Conservation (phyloP, 306 rosid species). For the Delonix regia region DNA sequence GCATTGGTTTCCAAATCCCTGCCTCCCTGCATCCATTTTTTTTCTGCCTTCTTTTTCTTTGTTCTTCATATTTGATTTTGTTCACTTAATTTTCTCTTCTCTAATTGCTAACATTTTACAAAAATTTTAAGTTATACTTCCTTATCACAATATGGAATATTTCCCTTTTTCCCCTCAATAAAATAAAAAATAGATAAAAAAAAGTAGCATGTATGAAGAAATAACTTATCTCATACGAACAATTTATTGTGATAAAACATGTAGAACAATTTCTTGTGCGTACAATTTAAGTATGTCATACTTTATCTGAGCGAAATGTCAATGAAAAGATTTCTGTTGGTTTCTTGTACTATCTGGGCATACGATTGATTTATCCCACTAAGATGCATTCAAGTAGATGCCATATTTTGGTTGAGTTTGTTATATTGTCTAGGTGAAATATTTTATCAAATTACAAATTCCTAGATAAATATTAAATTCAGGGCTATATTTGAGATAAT, state of each 20-base stretch:
- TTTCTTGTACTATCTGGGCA: constrained; percentile 18
- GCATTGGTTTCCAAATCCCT: background rate
- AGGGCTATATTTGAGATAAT: constrained; percentile 21
- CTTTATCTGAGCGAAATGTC: background rate
- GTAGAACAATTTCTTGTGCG: background rate
- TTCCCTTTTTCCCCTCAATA: background rate
- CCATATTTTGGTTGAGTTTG: constrained; percentile 8
- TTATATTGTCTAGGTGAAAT: background rate
- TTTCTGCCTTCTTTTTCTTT: background rate
- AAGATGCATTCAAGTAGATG: constrained; percentile 6
- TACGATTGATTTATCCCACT: constrained; percentile 10
- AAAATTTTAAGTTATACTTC: background rate
- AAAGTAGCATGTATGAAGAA: background rate
- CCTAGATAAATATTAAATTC: background rate
- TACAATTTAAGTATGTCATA: constrained; percentile 6
- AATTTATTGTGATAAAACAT: constrained; percentile 2
- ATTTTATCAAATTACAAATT: background rate
- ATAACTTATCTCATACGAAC: constrained; percentile 20
- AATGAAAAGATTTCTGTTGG: background rate
- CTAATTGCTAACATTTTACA: background rate
- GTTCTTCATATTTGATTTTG: background rate
- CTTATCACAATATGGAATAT: background rate
- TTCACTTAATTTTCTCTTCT: constrained; percentile 28
- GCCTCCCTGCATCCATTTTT: background rate
- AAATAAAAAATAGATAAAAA: constrained; percentile 11